These are phyloP conservation scores for Rhizophora mangle DNA, from an alignment of 345 rosid genomes.

Conservation along the genomic window DNA sequence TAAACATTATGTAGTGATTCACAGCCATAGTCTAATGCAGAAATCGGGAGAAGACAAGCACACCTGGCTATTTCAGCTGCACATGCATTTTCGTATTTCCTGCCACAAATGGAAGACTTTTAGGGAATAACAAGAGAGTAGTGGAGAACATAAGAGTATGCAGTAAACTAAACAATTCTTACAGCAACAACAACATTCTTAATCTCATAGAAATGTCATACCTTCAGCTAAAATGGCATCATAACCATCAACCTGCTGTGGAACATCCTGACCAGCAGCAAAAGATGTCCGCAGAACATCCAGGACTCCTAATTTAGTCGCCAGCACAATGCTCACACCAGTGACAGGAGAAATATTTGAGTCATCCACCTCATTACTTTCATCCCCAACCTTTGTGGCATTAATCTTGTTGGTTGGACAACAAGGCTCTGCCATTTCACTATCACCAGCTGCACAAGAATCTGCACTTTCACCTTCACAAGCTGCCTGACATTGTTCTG, in stretches of 20 bases:
- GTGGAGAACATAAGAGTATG: not conserved
- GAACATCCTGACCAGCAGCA: slow-evolving; percentile 14
- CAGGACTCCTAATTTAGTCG: slow-evolving; percentile 4
- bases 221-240: slow-evolving; percentile 1
- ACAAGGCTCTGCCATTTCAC: slow-evolving; percentile 11
- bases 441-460: slow-evolving; percentile 32
- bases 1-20: not conserved
- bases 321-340: slow-evolving; percentile 21
- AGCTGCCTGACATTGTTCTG: not conserved
- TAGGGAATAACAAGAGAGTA: not conserved
- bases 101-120: not conserved
- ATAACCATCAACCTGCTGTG: not conserved
- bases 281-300: slow-evolving; percentile 21
- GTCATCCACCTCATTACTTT: slow-evolving; percentile 14
- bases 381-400: slow-evolving; percentile 19
- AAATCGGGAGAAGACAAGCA: not conserved
- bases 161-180: not conserved
- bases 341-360: slow-evolving; percentile 26
- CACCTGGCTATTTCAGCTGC: no score
- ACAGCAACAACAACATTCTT: not conserved
- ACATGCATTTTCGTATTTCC: not conserved
- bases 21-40: not conserved
- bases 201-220: not conserved
- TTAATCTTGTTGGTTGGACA: slow-evolving; percentile 5
- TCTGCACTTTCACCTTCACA: slow-evolving; percentile 32